These are phyloP conservation scores for Periconia macrospinosa DNA, from an alignment of 2,329 filamentous ascomycete genomes.

Conservation along the genomic window DNA sequence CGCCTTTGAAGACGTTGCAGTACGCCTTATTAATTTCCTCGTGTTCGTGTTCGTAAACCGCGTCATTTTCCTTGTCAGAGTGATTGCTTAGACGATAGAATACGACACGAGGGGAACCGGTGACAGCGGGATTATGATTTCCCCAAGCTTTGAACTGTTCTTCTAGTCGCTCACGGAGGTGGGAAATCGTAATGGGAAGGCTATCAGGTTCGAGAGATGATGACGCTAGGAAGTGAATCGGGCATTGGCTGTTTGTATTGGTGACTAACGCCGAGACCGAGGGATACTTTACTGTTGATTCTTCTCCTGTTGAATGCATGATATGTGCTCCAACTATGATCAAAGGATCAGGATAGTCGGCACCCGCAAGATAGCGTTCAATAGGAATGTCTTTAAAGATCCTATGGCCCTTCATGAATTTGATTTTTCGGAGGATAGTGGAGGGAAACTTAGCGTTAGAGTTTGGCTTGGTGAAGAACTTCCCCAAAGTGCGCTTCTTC, in stretches of 20 bases:
- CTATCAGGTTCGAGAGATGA: neutral
- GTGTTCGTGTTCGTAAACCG: neutral
- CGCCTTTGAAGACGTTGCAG: neutral
- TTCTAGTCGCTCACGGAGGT: neutral
- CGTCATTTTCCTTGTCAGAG: neutral
- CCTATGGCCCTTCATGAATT: constrained; percentile 1
- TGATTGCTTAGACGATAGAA: neutral
- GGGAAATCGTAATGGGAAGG: too few relatives aligned
- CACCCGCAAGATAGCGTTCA: neutral
- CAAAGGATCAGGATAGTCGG: neutral
- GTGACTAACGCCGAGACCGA: neutral
- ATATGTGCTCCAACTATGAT: constrained; percentile 2
- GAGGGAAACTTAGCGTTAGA: neutral
- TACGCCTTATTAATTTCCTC: neutral
- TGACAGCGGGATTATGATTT: neutral
- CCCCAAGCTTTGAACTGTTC: neutral
- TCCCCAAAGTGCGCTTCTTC: neutral
- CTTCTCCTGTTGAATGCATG: neutral
- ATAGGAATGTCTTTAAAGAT: neutral
- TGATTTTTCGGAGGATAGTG: constrained; percentile 2
- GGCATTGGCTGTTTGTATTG: neutral
- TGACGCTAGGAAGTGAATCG: neutral
- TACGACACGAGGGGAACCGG: neutral
- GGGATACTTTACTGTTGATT: neutral
- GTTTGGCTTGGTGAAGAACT: neutral